Evolutionary conservation across 2,329 filamentous ascomycete genomes (phyloP).

Genomic region (Delphinella strobiligena): DNA sequence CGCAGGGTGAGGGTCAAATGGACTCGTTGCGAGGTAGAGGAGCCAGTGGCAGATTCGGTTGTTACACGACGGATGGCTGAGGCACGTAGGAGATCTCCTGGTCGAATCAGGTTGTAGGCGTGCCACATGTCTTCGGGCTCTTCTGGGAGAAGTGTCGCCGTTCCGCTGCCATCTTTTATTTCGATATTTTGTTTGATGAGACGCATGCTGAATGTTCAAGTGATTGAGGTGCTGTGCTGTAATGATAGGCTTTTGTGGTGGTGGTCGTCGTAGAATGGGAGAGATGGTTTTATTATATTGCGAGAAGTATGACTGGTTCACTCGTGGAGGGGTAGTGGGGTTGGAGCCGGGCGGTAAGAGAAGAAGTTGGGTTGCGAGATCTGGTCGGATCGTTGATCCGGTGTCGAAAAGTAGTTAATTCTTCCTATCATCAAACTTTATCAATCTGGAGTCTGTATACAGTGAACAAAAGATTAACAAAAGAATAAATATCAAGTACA

Average conservation of each 20-base stretch:
- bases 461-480: too few species aligned
- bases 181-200: slow-evolving; percentile 57
- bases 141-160: slow-evolving; percentile 55
- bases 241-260: not conserved
- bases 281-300: too few species aligned
- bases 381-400: too few species aligned
- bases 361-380: not conserved
- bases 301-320: not conserved
- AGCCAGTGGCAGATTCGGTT: slow-evolving; percentile 47
- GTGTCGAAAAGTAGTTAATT: too few species aligned
- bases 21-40: slow-evolving; percentile 50
- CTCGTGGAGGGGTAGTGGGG: not conserved
- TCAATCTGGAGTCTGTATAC: too few species aligned
- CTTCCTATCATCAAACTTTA: too few species aligned
- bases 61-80: slow-evolving; percentile 55
- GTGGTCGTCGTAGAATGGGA: too few species aligned
- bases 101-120: slow-evolving; percentile 60
- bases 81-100: slow-evolving; percentile 51
- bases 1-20: slow-evolving; percentile 53
- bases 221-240: not conserved
- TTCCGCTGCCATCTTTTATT: slow-evolving; percentile 49
- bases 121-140: slow-evolving; percentile 75
- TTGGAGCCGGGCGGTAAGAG: not conserved
- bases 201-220: slow-evolving; percentile 38
- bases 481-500: too few species aligned